phyloP scores from a whole-genome alignment of 805 yeast species.

The Kuraishia cidri region DNA sequence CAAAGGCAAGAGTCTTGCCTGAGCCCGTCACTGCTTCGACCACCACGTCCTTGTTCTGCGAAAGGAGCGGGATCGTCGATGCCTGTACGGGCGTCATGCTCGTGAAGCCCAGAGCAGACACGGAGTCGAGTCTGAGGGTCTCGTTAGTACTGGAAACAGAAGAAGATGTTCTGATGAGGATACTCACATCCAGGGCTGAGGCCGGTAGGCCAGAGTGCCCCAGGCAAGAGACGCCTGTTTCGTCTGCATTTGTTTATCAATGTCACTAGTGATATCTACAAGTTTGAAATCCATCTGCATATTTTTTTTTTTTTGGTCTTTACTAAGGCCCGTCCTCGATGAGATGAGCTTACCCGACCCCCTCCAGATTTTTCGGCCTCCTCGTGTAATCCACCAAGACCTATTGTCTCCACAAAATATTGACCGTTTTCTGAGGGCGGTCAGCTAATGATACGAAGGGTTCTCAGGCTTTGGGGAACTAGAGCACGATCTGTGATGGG shows the following conservation, averaged over 20 bases:
- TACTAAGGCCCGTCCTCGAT: too few species aligned
- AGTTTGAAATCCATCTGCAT: too few species aligned
- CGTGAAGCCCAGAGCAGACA: constrained; percentile 64
- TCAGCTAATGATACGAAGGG: too few species aligned
- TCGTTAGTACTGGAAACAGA: neutral
- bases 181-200: constrained; percentile 56
- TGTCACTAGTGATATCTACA: too few species aligned
- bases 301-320: too few species aligned
- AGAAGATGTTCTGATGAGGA: neutral
- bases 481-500: too few species aligned
- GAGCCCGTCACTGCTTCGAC: constrained; percentile 98
- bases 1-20: constrained; percentile 93
- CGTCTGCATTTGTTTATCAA: constrained; percentile 4
- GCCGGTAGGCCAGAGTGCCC: constrained; percentile 40
- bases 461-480: too few species aligned
- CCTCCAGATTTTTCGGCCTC: too few species aligned
- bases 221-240: constrained; percentile 44
- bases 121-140: constrained; percentile 34
- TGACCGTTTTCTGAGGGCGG: too few species aligned
- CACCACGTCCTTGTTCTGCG: constrained; percentile 85
- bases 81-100: constrained; percentile 98
- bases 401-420: too few species aligned
- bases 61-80: constrained; percentile 77
- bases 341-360: constrained; percentile 3
- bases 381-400: too few species aligned